Evolutionary conservation across 306 rosid species (phyloP), one percentile per base, ranked within the genome.

Genomic region (Cucurbita maxima): DNA sequence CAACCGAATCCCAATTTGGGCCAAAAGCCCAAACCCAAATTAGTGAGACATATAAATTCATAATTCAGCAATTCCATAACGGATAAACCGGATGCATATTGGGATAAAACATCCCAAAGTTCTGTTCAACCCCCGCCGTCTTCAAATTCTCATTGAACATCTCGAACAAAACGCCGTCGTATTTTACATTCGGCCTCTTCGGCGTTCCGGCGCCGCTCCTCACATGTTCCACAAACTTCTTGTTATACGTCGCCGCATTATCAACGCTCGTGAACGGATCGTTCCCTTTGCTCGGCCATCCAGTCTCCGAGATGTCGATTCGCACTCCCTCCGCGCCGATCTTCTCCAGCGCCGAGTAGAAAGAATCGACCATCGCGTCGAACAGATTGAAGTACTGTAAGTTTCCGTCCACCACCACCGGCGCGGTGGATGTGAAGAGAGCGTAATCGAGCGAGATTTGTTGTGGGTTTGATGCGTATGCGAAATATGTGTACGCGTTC

Each of bases 251-350:
- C 30, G 1, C 10, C 44, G 73, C 25, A 80, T 85, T 43, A 55
- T 59, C 6, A 13, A 16, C 12, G 54, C 34, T 10, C 61, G 79
- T 18, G 81, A 79, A 57, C 44, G 76, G 41, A 50, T 79, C 86
- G 16, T 80, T 83, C 5, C 89, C 87, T 0, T 19, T 77, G 1
- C 79, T 77, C 4, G 87, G 87, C 88, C 87, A 84, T 0, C 88
- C 87, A 10, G 73, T 80, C 51, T 82, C 88, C 0, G 83, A 52
- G 3, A 84, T 78, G 10, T 52, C 85, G 20, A 84, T 6, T 2
- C 5, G 4, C 13, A 84, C 84, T 0, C 38, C 6, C 1, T 16
- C 10, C 0, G 12, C 37, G 0, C 74, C 84, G 45, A 43, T 45
- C 36, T 53, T 34, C 80, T 82, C 87, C 82, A 80, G 58, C 1